Evolutionary conservation across 805 yeast genomes (phyloP).

Genomic region (Saccharomycopsis microspora): DNA sequence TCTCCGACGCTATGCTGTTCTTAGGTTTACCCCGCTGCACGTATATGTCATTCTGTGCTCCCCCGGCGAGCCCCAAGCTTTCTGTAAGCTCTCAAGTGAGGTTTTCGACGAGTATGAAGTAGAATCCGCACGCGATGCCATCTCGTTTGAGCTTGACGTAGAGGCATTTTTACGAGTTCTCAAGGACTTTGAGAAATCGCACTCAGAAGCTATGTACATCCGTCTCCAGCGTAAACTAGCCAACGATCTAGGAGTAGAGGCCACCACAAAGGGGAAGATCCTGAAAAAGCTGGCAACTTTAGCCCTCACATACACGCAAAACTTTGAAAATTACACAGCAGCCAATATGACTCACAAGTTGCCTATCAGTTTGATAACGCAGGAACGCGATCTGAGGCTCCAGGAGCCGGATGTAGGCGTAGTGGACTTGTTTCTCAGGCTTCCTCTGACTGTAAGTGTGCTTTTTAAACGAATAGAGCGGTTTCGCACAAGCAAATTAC

Average conservation of each 20-base stretch:
- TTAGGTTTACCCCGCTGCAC: conserved; percentile 40
- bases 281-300: conserved; percentile 36
- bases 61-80: conserved; percentile 51
- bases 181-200: conserved; percentile 41
- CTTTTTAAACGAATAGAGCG: conserved; percentile 56
- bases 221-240: conserved; percentile 32
- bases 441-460: conserved; percentile 36
- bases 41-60: conserved; percentile 41
- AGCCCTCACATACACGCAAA: conserved; percentile 43
- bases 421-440: conserved; percentile 41
- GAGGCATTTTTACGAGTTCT: conserved; percentile 51
- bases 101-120: conserved; percentile 41
- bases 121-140: conserved; percentile 40
- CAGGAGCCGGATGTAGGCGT: conserved; percentile 53
- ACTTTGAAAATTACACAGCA: conserved; percentile 20
- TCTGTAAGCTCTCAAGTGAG: conserved; percentile 43
- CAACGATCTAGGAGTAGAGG: conserved; percentile 20
- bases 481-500: conserved; percentile 33
- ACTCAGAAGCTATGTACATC: conserved; percentile 37
- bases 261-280: conserved; percentile 15
- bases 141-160: conserved; percentile 50
- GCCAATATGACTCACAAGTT: conserved; percentile 52
- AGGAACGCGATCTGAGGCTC: conserved; percentile 38
- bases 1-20: conserved; percentile 42
- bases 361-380: conserved; percentile 54